Percentiles rank a stretch among this genome's conserved stretches.
phyloP scores from a whole-genome alignment of 208 protist species.

The Crithidia sp. region DNA sequence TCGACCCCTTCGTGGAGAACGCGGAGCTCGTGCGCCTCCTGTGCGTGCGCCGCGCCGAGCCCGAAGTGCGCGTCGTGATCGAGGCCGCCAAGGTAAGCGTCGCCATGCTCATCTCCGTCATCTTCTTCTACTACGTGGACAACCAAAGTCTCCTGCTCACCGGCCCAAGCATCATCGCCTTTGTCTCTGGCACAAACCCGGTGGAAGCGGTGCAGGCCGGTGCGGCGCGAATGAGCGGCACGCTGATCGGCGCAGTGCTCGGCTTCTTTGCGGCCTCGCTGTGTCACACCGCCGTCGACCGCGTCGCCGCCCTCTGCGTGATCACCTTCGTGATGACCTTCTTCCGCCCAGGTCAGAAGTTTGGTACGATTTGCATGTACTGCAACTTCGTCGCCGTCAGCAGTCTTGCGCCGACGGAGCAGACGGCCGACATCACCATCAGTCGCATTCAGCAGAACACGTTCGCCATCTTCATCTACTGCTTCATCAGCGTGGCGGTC shows the following conservation, averaged over 20 bases:
- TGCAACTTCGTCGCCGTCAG: slow-evolving; percentile 77
- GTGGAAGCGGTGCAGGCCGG: slow-evolving; percentile 73
- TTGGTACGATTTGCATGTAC: slow-evolving; percentile 68
- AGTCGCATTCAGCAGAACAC: slow-evolving; percentile 86
- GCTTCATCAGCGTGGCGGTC: slow-evolving; percentile 64
- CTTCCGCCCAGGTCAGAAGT: slow-evolving; percentile 57
- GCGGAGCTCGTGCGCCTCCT: slow-evolving; percentile 45
- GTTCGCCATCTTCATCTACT: slow-evolving; percentile 85
- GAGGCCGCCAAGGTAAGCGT: slow-evolving; percentile 81
- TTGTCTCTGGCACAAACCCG: slow-evolving; percentile 75
- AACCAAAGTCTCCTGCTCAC: slow-evolving; percentile 64
- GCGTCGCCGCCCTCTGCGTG: slow-evolving; percentile 60
- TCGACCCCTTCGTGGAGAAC: slow-evolving; percentile 54
- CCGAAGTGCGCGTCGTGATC: slow-evolving; percentile 61
- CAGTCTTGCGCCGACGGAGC: slow-evolving; percentile 36
- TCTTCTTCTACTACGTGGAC: slow-evolving; percentile 80
- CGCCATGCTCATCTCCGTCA: slow-evolving; percentile 74
- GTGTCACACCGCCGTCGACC: slow-evolving; percentile 48
- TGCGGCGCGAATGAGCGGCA: slow-evolving; percentile 63
- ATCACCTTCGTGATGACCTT: slow-evolving; percentile 80
- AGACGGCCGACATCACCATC: slow-evolving; percentile 53
- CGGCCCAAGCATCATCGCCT: slow-evolving; percentile 81
- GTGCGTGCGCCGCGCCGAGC: slow-evolving; percentile 35
- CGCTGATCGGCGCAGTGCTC: slow-evolving; percentile 69
- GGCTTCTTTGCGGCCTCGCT: slow-evolving; percentile 77